These are phyloP conservation scores for Hypoxylon sp. DNA, from an alignment of 2,329 filamentous ascomycete genomes.

Conservation along the genomic window DNA sequence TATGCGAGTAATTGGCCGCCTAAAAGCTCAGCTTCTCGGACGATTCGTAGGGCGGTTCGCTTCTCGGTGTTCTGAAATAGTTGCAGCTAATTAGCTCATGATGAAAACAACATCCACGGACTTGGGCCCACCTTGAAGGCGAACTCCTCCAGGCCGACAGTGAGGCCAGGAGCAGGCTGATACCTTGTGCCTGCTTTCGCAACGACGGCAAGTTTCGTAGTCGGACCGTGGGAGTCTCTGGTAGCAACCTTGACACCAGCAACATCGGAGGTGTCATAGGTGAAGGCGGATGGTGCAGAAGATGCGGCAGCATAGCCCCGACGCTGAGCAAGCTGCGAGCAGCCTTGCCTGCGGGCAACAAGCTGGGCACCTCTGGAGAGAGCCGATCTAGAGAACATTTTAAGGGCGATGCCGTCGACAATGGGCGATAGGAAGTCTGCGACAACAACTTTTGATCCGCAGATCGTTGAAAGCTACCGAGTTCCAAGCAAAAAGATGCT, in stretches of 20 bases:
- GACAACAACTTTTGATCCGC: slow-evolving; percentile 48
- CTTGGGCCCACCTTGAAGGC: slow-evolving; percentile 86
- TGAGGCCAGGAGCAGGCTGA: slow-evolving; percentile 89
- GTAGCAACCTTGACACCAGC: slow-evolving; percentile 93
- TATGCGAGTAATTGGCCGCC: slow-evolving; percentile 89
- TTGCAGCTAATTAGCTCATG: slow-evolving; percentile 65
- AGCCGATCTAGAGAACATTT: slow-evolving; percentile 74
- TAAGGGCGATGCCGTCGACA: slow-evolving; percentile 69
- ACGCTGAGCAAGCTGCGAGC: slow-evolving; percentile 66
- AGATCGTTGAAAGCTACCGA: slow-evolving; percentile 45
- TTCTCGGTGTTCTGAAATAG: slow-evolving; percentile 80
- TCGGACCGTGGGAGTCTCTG: slow-evolving; percentile 89
- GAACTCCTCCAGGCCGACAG: slow-evolving; percentile 92
- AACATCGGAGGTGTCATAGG: slow-evolving; percentile 89
- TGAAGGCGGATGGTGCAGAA: slow-evolving; percentile 74
- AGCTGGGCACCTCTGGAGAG: slow-evolving; percentile 72
- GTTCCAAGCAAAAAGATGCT: slow-evolving; percentile 53
- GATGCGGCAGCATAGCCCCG: slow-evolving; percentile 70
- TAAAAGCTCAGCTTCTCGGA: slow-evolving; percentile 94
- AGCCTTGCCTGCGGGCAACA: slow-evolving; percentile 70
- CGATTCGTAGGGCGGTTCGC: slow-evolving; percentile 92
- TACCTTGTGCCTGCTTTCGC: slow-evolving; percentile 95
- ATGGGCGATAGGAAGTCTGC: slow-evolving; percentile 63
- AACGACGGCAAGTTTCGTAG: slow-evolving; percentile 91
- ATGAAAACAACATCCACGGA: slow-evolving; percentile 24